Evolutionary conservation across 1,139 yeast genomes (phyloP).

Genomic region (Insectozyma bohioensis): DNA sequence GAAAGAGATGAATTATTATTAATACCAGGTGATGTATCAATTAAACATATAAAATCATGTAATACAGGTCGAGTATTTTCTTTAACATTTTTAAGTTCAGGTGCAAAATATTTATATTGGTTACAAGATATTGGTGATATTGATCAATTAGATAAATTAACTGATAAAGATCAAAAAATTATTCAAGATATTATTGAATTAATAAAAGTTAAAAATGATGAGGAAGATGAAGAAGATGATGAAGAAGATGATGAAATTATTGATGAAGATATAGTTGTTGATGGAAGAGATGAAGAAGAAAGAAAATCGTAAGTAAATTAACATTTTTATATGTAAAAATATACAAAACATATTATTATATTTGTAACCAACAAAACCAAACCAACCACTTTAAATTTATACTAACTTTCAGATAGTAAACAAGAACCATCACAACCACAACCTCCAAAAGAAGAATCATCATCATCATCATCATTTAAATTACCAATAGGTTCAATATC

Average conservation of each 20-base stretch:
- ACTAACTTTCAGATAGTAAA: constrained; percentile 4
- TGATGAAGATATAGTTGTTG: constrained; percentile 20
- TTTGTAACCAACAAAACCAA: not conserved
- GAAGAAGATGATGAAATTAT: constrained; percentile 20
- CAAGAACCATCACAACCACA: constrained; percentile 1
- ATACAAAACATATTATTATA: too few relatives aligned
- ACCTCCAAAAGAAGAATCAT: too few relatives aligned
- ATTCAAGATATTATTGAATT: constrained; percentile 54
- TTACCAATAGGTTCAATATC: constrained; percentile 30
- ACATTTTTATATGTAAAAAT: too few relatives aligned
- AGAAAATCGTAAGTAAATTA: too few relatives aligned
- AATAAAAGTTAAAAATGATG: constrained; percentile 44
- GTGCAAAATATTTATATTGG: constrained; percentile 88
- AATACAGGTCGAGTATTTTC: constrained; percentile 84
- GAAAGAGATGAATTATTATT: constrained; percentile 71
- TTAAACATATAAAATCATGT: constrained; percentile 74
- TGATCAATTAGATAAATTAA: constrained; percentile 59
- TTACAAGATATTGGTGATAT: constrained; percentile 78
- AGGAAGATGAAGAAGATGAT: constrained; percentile 26
- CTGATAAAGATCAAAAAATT: constrained; percentile 59
- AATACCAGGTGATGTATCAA: constrained; percentile 90
- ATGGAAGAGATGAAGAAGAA: too few relatives aligned
- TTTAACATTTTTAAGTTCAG: constrained; percentile 77
- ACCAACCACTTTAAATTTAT: too few relatives aligned
- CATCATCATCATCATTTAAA: too few relatives aligned